Conservation (phyloP, 768 basidiomycete species). For the Rossbeevera mucosa region DNA sequence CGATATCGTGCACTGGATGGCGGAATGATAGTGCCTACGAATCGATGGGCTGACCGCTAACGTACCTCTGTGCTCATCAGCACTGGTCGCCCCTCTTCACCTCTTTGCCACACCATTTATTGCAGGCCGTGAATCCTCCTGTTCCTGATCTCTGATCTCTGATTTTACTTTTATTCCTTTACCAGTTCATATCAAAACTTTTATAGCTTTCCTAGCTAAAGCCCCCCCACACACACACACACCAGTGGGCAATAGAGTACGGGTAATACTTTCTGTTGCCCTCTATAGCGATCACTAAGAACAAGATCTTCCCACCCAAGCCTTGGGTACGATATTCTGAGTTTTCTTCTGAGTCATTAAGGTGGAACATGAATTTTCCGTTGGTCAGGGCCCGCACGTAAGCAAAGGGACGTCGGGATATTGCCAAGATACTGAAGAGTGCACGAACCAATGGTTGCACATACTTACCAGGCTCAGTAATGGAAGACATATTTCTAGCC, state of each 20-base stretch:
- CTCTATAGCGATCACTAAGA: conserved; percentile 6
- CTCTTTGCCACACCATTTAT: conserved; percentile 13
- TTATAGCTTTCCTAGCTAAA: conserved; percentile 22
- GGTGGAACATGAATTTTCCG: too few species aligned
- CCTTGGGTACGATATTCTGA: conserved; percentile 25
- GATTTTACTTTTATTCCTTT: neutral
- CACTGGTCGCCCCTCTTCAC: conserved; percentile 23
- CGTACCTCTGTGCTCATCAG: conserved; percentile 4
- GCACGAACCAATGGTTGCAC: conserved; percentile 25
- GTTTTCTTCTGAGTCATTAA: too few species aligned
- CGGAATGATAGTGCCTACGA: conserved; percentile 25
- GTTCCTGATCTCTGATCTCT: neutral
- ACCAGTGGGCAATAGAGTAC: neutral
- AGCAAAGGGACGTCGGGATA: neutral
- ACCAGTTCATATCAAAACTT: neutral
- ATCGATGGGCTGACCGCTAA: conserved; percentile 20
- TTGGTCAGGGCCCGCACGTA: neutral
- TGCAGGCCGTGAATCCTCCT: neutral
- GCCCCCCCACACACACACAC: neutral
- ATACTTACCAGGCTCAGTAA: conserved; percentile 35
- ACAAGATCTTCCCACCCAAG: conserved; percentile 3
- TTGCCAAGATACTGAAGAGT: conserved; percentile 10
- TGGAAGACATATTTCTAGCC: conserved; percentile 41
- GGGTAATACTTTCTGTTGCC: conserved; percentile 10
- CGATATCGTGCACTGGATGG: conserved; percentile 17